Percentiles rank a stretch among this genome's conserved stretches.
phyloP scores from a whole-genome alignment of 1,284 basidiomycete genomes.

The Apiotrichum porosum region DNA sequence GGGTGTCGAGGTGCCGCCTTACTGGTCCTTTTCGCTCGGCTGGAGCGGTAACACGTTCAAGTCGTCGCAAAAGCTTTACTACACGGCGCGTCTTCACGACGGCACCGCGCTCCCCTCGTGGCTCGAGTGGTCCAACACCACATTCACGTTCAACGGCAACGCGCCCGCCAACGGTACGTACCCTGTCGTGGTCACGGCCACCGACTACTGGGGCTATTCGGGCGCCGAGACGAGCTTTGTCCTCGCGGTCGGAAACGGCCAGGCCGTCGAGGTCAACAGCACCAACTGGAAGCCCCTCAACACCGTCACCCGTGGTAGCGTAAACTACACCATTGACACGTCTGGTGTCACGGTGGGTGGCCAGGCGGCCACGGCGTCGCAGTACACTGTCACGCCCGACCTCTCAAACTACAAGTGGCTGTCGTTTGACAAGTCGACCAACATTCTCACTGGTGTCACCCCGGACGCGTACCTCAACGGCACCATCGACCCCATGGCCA shows the following conservation, averaged over 20 bases:
- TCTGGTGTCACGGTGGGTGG: slow-evolving; percentile 33
- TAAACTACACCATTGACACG: slow-evolving; percentile 34
- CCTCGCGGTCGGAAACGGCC: slow-evolving; percentile 42
- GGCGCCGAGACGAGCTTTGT: slow-evolving; percentile 47
- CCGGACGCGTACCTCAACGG: slow-evolving; percentile 50
- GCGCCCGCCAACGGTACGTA: slow-evolving; percentile 48
- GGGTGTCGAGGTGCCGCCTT: slow-evolving; percentile 47
- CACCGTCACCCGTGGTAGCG: slow-evolving; percentile 27
- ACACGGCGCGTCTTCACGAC: slow-evolving; percentile 46
- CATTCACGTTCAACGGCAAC: slow-evolving; percentile 54
- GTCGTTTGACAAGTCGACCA: slow-evolving; percentile 41
- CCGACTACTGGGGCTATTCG: slow-evolving; percentile 48
- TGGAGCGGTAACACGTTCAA: slow-evolving; percentile 49
- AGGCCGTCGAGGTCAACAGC: slow-evolving; percentile 25
- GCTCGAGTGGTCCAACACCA: slow-evolving; percentile 53
- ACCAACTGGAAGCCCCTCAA: slow-evolving; percentile 24
- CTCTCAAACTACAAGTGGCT: slow-evolving; percentile 47
- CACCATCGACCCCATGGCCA: slow-evolving; percentile 38
- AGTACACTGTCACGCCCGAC: slow-evolving; percentile 36
- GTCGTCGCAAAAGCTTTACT: slow-evolving; percentile 33
- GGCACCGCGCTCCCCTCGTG: slow-evolving; percentile 49
- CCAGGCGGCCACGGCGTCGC: slow-evolving; percentile 22
- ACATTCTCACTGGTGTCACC: slow-evolving; percentile 40
- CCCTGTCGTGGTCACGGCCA: slow-evolving; percentile 44
- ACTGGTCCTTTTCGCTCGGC: slow-evolving; percentile 56